Percentiles rank a stretch among this genome's conserved stretches.
Evolutionary conservation across 1,139 yeast species (phyloP).

Genomic region (Hyphopichia khmerensis): DNA sequence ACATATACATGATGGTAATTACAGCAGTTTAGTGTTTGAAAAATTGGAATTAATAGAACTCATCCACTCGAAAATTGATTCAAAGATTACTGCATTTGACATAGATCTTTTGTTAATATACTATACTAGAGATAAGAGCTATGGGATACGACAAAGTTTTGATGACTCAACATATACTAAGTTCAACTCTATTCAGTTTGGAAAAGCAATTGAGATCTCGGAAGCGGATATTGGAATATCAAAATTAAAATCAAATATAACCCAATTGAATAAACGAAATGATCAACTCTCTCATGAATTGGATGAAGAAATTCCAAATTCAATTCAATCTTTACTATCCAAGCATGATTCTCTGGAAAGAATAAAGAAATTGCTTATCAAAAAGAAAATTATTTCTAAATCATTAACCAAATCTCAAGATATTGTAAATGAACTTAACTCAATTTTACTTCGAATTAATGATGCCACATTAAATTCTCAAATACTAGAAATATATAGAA

Average conservation of each 20-base stretch:
- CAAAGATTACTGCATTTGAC: constrained; percentile 19
- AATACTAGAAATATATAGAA: constrained; percentile 34
- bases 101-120: constrained; percentile 24
- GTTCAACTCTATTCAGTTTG: constrained; percentile 11
- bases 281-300: constrained; percentile 21
- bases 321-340: not conserved
- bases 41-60: constrained; percentile 13
- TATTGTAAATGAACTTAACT: constrained; percentile 35
- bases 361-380: constrained; percentile 5
- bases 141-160: constrained; percentile 12
- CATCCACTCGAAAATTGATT: constrained; percentile 10
- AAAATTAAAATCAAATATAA: constrained; percentile 21
- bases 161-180: constrained; percentile 21
- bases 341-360: not conserved
- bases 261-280: constrained; percentile 18
- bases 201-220: constrained; percentile 12
- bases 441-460: constrained; percentile 44
- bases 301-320: constrained; percentile 8
- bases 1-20: constrained; percentile 12
- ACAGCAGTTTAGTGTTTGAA: constrained; percentile 21
- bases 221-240: constrained; percentile 33
- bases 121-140: constrained; percentile 21
- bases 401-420: constrained; percentile 29
- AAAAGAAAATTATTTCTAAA: constrained; percentile 25
- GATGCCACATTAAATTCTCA: constrained; percentile 45